Evolutionary conservation across 2,329 filamentous ascomycete species (phyloP).

Genomic region (Dothideomycetes sp.): DNA sequence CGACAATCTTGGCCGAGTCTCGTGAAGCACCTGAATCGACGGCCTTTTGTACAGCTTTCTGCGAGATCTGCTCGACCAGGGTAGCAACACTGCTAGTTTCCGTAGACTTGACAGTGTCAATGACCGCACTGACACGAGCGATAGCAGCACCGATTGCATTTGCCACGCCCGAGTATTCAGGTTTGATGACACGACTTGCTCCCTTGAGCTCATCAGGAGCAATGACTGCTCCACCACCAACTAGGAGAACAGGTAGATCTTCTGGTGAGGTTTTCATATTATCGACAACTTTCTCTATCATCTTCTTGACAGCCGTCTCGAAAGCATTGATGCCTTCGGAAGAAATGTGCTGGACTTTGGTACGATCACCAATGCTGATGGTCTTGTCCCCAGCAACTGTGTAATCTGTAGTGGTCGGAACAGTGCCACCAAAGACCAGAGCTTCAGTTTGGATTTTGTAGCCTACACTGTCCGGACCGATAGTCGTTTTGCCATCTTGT

Average conservation of each 20-base stretch:
- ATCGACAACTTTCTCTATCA: slow-evolving; percentile 50
- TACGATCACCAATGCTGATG: neutral
- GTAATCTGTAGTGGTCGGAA: slow-evolving; percentile 52
- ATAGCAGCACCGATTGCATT: slow-evolving; percentile 59
- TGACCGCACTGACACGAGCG: slow-evolving; percentile 45
- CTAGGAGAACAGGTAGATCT: slow-evolving; percentile 51
- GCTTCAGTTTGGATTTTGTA: slow-evolving; percentile 48
- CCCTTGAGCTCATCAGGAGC: slow-evolving; percentile 47
- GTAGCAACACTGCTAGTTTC: slow-evolving; percentile 23
- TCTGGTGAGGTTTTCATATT: slow-evolving; percentile 54
- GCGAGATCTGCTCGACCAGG: slow-evolving; percentile 28
- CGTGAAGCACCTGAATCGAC: slow-evolving; percentile 30
- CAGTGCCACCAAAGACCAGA: slow-evolving; percentile 47
- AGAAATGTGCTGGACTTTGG: neutral
- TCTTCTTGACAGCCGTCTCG: slow-evolving; percentile 34
- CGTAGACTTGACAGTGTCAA: slow-evolving; percentile 33
- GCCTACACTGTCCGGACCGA: slow-evolving; percentile 56
- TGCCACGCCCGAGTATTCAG: slow-evolving; percentile 49
- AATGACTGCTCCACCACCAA: slow-evolving; percentile 55
- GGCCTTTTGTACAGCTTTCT: slow-evolving; percentile 31
- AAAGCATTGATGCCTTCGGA: neutral
- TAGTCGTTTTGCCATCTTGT: slow-evolving; percentile 31
- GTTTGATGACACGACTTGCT: slow-evolving; percentile 48
- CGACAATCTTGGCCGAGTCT: slow-evolving; percentile 36
- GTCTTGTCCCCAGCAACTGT: slow-evolving; percentile 27